These are phyloP conservation scores for Diutina neorugosa DNA, from an alignment of 1,139 yeast species.

Conservation along the genomic window DNA sequence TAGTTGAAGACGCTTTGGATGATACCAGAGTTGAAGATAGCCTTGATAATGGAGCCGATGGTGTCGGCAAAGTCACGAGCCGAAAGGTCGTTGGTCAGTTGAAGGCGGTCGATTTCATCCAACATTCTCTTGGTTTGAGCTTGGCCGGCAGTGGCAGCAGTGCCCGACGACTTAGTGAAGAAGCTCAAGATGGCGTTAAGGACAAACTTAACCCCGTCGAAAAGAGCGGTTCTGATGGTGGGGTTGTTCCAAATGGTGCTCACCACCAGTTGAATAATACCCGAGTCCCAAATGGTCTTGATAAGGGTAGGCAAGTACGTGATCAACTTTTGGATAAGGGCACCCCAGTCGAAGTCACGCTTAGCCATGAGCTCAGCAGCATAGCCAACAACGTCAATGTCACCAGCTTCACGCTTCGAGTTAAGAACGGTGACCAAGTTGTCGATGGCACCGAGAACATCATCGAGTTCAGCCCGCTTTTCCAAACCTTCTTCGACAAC, in stretches of 20 bases:
- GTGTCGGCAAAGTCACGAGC: background rate
- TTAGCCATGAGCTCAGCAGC: constrained; percentile 5
- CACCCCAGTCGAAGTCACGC: background rate
- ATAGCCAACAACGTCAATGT: background rate
- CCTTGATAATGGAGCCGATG: background rate
- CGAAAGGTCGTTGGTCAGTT: background rate
- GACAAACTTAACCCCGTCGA: background rate
- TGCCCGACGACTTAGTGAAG: background rate
- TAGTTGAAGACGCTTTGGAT: background rate
- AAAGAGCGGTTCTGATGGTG: background rate
- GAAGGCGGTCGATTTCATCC: background rate
- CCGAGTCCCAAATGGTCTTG: background rate
- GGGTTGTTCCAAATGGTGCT: background rate
- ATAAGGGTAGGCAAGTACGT: background rate
- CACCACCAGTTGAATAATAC: background rate
- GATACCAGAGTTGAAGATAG: background rate
- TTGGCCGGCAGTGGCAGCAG: background rate
- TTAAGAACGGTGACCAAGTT: background rate
- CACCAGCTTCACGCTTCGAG: background rate
- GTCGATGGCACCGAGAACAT: background rate
- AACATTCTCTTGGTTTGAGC: background rate
- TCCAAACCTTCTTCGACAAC: background rate
- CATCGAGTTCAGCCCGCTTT: background rate
- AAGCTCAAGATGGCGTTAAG: background rate
- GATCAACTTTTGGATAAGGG: background rate